phyloP scores from a whole-genome alignment of 768 basidiomycete species.

The Mycena epipterygia region DNA sequence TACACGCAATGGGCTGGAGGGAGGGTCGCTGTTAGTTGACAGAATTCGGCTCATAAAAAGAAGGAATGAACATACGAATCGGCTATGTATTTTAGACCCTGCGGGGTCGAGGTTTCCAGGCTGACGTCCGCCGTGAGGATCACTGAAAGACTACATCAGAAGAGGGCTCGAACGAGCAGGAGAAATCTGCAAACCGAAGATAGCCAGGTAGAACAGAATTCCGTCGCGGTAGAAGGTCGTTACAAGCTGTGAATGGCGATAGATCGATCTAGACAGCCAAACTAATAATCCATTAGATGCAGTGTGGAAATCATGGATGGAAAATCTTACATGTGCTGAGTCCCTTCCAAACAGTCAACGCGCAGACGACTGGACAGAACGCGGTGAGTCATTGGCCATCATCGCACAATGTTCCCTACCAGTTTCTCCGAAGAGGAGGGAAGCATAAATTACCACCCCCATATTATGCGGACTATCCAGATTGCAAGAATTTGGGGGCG shows the following conservation, averaged over 20 bases:
- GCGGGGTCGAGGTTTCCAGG: background rate
- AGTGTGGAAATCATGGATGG: no score
- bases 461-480: conserved; percentile 10
- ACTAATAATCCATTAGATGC: no score
- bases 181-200: background rate
- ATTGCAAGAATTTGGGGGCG: background rate
- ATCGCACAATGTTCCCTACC: background rate
- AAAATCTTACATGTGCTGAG: conserved; percentile 1
- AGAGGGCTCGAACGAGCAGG: background rate
- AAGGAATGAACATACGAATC: background rate
- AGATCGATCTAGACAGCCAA: background rate
- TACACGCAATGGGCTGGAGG: conserved; percentile 1
- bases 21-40: background rate
- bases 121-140: background rate
- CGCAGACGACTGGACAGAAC: background rate
- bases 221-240: conserved; percentile 24
- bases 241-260: conserved; percentile 6
- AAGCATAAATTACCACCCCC: background rate
- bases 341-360: conserved; percentile 1
- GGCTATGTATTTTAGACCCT: background rate
- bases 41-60: no score
- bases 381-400: background rate
- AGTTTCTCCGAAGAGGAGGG: conserved; percentile 1
- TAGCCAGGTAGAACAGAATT: conserved; percentile 8
- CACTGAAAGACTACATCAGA: background rate